Base-by-base conservation (phyloP, 1,284 basidiomycete genomes). In the Cerrena zonata region DNA sequence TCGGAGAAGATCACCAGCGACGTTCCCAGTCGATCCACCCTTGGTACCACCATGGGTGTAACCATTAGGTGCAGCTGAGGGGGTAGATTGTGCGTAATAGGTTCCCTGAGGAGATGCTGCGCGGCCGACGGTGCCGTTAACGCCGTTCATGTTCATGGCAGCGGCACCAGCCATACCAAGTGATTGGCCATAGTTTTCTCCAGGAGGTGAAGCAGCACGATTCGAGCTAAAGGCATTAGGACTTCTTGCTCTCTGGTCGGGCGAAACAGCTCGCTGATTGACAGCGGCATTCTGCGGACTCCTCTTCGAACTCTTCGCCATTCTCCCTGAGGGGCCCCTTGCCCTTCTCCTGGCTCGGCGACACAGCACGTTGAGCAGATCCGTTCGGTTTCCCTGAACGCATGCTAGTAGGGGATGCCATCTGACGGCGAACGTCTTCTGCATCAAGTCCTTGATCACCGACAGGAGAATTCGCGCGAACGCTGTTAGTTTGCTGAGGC, bases 1-100 rank as follows among this genome's bases (percentile, higher is more conserved):
- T 34, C 82, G 76, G 45, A 90, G 70, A 52, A 91, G 67, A 63
- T 94, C 90, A 5, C 82, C 80, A 1, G 86, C 76, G 12, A 85
- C 73, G 61, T 80, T 86, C 13, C 84, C 81, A 0, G 83, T 79
- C 12, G 86, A 86, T 0, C 80, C 79, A 13, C 69, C 60, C 61
- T 53, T 71, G n/a, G n/a, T n/a, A n/a, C n/a, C n/a, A 63, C 53
- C 72, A 54, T 73, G 58, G 46, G 65, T 57, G 62, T 76, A 75
- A 11, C 76, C 78, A 61, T 82, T 83, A 37, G 72, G 40, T 0
- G 73, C 75, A 2, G 84, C 80, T n/a, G 84, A 82, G 18, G 70
- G 69, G 15, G 76, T 66, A 49, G 78, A 69, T 41, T 69, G 66
- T 38, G 72, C 74, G 62, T 81, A 80, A 61, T 84, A 82, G 1